Conservation (phyloP, 176 grass and related monocot genomes). For the Hyparrhenia diplandra region DNA sequence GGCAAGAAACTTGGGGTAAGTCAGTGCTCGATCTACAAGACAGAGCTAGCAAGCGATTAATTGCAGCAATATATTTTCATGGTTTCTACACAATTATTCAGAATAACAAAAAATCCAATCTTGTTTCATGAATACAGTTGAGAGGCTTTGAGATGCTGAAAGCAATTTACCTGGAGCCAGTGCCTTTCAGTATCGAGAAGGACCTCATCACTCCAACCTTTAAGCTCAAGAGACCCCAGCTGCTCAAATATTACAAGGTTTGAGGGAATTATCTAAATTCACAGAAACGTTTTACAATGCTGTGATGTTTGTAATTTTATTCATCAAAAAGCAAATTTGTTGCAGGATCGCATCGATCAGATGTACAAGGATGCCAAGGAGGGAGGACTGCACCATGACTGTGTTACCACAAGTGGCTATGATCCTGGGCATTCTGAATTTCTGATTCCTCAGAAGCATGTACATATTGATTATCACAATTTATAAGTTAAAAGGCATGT, state of each 20-base stretch:
- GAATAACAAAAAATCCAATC: background rate
- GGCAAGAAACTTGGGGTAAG: conserved; percentile 71
- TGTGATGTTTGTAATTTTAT: background rate
- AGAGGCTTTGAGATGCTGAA: conserved; percentile 98
- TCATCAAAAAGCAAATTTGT: background rate
- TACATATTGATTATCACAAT: conserved; percentile 21
- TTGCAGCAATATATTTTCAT: background rate
- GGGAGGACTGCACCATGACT: conserved; percentile 14
- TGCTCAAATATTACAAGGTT: conserved; percentile 88
- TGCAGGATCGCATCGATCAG: conserved; percentile 47
- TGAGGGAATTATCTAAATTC: background rate
- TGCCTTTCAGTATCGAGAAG: conserved; percentile 82
- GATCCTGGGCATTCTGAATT: background rate
- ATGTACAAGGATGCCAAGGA: conserved; percentile 61
- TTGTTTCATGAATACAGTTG: conserved; percentile 43
- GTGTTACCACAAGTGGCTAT: background rate
- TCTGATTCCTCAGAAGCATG: conserved; percentile 15
- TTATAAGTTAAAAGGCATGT: background rate
- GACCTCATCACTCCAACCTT: conserved; percentile 91
- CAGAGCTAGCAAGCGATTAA: background rate
- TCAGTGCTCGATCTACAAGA: too few relatives aligned
- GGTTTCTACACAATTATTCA: background rate
- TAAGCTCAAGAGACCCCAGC: conserved; percentile 84
- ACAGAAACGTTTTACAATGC: background rate
- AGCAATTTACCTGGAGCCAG: conserved; percentile 62